Evolutionary conservation across 1,139 yeast species (phyloP).

Genomic region (Kodamaea plutei): DNA sequence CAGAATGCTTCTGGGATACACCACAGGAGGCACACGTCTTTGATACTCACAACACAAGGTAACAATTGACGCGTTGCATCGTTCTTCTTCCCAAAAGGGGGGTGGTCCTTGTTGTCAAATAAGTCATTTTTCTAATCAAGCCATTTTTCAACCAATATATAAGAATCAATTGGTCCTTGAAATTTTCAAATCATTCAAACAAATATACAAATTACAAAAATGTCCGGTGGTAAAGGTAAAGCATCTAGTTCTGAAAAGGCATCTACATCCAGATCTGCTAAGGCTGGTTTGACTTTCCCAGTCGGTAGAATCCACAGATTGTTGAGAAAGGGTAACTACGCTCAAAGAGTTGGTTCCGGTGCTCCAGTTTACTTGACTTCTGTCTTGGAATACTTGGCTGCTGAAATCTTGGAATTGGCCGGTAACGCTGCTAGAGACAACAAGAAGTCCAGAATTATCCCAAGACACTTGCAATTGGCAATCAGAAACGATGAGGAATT

Average conservation of each 20-base stretch:
- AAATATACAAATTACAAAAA: constrained; percentile 28
- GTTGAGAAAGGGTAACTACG: constrained; percentile 96
- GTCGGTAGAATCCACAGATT: constrained; percentile 99
- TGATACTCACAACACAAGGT: too few relatives aligned
- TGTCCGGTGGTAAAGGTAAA: constrained; percentile 99
- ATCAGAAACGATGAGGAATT: constrained; percentile 98
- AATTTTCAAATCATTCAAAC: constrained; percentile 1
- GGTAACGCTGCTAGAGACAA: constrained; percentile 99
- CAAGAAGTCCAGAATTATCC: constrained; percentile 97
- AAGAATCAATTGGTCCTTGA: too few relatives aligned
- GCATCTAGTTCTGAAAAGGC: constrained; percentile 82
- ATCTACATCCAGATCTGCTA: constrained; percentile 95
- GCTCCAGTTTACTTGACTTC: constrained; percentile 96
- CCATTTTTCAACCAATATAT: too few relatives aligned
- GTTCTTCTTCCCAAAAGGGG: too few relatives aligned
- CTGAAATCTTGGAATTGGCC: constrained; percentile 96
- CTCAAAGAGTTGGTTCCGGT: constrained; percentile 99
- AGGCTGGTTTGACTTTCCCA: constrained; percentile 99
- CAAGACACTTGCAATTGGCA: constrained; percentile 97
- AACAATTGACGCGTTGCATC: too few relatives aligned
- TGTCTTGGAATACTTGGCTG: constrained; percentile 92
- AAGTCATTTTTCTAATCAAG: too few relatives aligned
- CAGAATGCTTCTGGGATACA: constrained; percentile 1
- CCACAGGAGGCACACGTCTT: too few relatives aligned
- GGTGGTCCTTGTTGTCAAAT: too few relatives aligned